Evolutionary conservation across 2,329 filamentous ascomycete genomes (phyloP).

Genomic region (Leptographium procerum): DNA sequence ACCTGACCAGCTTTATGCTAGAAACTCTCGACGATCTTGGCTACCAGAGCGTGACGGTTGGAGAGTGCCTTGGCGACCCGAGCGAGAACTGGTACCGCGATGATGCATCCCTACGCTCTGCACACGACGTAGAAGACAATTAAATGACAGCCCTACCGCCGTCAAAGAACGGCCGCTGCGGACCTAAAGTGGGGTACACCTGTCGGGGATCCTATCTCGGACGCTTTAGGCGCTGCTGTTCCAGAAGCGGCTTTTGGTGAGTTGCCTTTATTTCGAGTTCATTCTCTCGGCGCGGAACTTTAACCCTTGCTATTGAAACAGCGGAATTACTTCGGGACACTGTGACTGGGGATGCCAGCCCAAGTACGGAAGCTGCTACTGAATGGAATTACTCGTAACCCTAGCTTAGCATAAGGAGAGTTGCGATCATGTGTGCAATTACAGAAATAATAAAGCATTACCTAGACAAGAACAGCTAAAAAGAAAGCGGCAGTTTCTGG

Average conservation of each 20-base stretch:
- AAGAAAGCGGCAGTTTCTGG: background rate
- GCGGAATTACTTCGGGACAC: background rate
- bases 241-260: slow-evolving; percentile 5
- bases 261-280: background rate
- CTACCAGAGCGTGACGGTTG: slow-evolving; percentile 38
- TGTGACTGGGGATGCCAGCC: background rate
- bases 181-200: background rate
- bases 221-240: slow-evolving; percentile 10
- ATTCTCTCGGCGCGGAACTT: background rate
- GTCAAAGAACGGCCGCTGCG: slow-evolving; percentile 4
- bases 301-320: background rate
- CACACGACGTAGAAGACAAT: background rate
- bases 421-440: background rate
- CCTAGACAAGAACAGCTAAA: background rate
- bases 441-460: background rate
- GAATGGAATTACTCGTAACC: background rate
- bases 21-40: slow-evolving; percentile 28
- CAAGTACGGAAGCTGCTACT: background rate
- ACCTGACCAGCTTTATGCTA: slow-evolving; percentile 33
- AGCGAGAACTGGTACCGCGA: slow-evolving; percentile 39
- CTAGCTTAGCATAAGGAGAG: background rate
- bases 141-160: background rate
- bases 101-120: background rate
- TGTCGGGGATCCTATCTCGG: slow-evolving; percentile 1
- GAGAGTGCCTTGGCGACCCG: slow-evolving; percentile 42